Percentiles rank a stretch among this genome's conserved stretches.
These are phyloP conservation scores for Naematelia encephala DNA, from an alignment of 768 basidiomycete genomes.

Conservation along the genomic window DNA sequence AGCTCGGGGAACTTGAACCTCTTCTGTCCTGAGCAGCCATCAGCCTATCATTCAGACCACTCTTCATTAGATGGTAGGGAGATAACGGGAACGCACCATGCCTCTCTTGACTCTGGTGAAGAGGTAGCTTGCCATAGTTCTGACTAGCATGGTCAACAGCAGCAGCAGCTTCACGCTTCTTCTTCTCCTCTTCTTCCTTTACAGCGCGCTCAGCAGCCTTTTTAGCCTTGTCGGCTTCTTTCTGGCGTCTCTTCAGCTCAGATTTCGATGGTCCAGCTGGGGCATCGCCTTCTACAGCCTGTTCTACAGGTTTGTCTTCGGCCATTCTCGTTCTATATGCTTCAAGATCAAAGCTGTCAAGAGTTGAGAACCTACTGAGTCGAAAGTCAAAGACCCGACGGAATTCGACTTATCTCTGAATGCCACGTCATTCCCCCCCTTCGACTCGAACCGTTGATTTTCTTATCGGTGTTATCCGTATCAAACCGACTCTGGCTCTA, in stretches of 20 bases:
- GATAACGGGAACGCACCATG: conserved; percentile 43
- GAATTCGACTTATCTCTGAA: no score
- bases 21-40: conserved; percentile 51
- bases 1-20: conserved; percentile 67
- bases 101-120: conserved; percentile 87
- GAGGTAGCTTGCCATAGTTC: conserved; percentile 80
- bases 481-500: background rate
- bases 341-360: background rate
- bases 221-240: conserved; percentile 83
- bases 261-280: conserved; percentile 65
- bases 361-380: background rate
- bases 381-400: background rate
- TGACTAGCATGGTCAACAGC: conserved; percentile 56
- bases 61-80: background rate
- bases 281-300: conserved; percentile 40
- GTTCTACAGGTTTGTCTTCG: conserved; percentile 4
- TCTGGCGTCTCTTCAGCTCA: conserved; percentile 85
- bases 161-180: conserved; percentile 52
- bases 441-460: no score
- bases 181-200: conserved; percentile 69
- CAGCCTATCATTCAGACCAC: no score
- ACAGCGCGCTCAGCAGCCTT: conserved; percentile 83
- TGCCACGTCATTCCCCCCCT: conserved; percentile 4
- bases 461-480: conserved; percentile 1
- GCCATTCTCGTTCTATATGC: background rate